These are phyloP conservation scores for Vitis vinifera DNA, from an alignment of 164 flowering plant genomes.

Conservation along the genomic window ASM3070453v1 NC_081814.1:10983501-10984000, in stretches of 20 bases:
- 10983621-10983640: constrained; percentile 95
- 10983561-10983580: neutral
- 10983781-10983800: constrained; percentile 76
- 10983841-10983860: constrained; percentile 62
- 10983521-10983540: no score
- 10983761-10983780: neutral
- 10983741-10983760: no score
- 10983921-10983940: constrained; percentile 78
- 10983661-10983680: constrained; percentile 70
- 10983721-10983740: no score
- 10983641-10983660: constrained; percentile 96
- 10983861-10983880: constrained; percentile 73
- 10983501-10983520: no score
- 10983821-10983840: constrained; percentile 89
- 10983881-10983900: constrained; percentile 80
- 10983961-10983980: constrained; percentile 68
- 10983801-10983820: constrained; percentile 85
- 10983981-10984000: constrained; percentile 69
- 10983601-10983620: neutral
- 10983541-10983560: no score
- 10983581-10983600: neutral
- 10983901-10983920: constrained; percentile 77
- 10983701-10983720: neutral
- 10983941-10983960: constrained; percentile 84
- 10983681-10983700: constrained; percentile 46